Conservation (phyloP, 2,329 filamentous ascomycete species). For the Cercospora sojina region DNA sequence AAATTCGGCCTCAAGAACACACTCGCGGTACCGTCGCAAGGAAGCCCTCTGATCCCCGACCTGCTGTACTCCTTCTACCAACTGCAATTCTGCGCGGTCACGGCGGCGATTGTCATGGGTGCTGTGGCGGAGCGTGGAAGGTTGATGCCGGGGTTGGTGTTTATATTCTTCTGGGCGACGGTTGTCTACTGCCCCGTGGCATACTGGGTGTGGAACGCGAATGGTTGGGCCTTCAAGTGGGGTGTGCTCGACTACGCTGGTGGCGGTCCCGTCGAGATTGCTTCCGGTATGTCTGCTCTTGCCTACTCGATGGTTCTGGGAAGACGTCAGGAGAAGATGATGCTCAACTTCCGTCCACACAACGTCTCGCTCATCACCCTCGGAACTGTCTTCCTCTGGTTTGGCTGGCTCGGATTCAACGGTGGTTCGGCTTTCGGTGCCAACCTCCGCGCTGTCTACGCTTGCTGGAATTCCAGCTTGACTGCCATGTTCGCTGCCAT, state of each 20-base stretch:
- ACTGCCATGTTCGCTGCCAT: slow-evolving; percentile 89
- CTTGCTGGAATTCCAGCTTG: slow-evolving; percentile 96
- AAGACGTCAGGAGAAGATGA: slow-evolving; percentile 97
- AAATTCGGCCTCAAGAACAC: slow-evolving; percentile 88
- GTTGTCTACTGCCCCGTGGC: slow-evolving; percentile 95
- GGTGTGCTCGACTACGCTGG: slow-evolving; percentile 96
- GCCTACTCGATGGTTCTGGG: slow-evolving; percentile 96
- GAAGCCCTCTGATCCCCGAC: slow-evolving; percentile 82
- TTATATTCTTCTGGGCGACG: slow-evolving; percentile 94
- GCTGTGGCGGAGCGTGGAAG: slow-evolving; percentile 92
- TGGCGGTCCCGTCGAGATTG: slow-evolving; percentile 95
- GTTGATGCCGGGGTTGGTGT: slow-evolving; percentile 89
- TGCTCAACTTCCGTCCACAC: slow-evolving; percentile 98
- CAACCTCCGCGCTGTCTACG: slow-evolving; percentile 82
- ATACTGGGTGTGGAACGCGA: slow-evolving; percentile 94
- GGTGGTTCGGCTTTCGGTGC: slow-evolving; percentile 87
- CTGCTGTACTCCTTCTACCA: slow-evolving; percentile 94
- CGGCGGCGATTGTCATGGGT: slow-evolving; percentile 85
- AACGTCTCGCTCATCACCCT: slow-evolving; percentile 97
- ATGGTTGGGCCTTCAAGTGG: slow-evolving; percentile 88
- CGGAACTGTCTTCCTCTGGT: slow-evolving; percentile 94
- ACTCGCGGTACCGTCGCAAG: slow-evolving; percentile 78
- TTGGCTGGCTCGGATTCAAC: slow-evolving; percentile 98
- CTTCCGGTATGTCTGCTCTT: slow-evolving; percentile 85
- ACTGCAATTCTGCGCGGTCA: slow-evolving; percentile 97